These are phyloP conservation scores for Yamadazyma oceani DNA, from an alignment of 1,139 yeast genomes.

Conservation along the genomic window DNA sequence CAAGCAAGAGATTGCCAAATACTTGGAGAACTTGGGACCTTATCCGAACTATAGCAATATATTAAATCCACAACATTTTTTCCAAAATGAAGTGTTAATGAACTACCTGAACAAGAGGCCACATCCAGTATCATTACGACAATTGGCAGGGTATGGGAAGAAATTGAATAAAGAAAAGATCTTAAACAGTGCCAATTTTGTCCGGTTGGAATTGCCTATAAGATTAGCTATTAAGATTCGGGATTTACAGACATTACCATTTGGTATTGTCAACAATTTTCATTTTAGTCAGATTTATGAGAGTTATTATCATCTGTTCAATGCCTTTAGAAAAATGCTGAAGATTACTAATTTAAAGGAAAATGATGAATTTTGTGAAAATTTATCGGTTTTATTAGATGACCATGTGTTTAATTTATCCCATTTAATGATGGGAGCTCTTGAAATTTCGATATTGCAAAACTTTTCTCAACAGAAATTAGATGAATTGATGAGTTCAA, in stretches of 20 bases:
- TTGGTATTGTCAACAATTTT: constrained; percentile 78
- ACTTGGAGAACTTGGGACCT: constrained; percentile 42
- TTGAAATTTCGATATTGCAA: constrained; percentile 71
- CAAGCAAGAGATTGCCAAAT: constrained; percentile 42
- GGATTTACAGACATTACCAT: constrained; percentile 81
- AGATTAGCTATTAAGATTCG: constrained; percentile 78
- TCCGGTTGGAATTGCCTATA: constrained; percentile 78
- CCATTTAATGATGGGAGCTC: constrained; percentile 88
- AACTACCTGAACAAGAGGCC: constrained; percentile 67
- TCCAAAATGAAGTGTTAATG: constrained; percentile 75
- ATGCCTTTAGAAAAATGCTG: constrained; percentile 74
- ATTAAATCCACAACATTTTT: constrained; percentile 71
- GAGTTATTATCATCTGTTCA: constrained; percentile 83
- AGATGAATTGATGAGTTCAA: constrained; percentile 71
- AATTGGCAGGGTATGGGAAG: constrained; percentile 86
- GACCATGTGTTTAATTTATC: constrained; percentile 81
- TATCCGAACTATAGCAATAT: constrained; percentile 46
- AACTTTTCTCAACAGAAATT: constrained; percentile 61
- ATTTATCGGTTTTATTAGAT: constrained; percentile 64
- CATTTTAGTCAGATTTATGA: constrained; percentile 88
- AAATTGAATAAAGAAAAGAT: constrained; percentile 77
- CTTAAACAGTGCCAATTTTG: constrained; percentile 82
- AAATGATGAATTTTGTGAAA: constrained; percentile 68
- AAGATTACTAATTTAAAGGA: constrained; percentile 67
- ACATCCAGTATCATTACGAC: constrained; percentile 84